Conservation (phyloP, 2,329 filamentous ascomycete genomes). For the Epichloe coenophiala region DNA sequence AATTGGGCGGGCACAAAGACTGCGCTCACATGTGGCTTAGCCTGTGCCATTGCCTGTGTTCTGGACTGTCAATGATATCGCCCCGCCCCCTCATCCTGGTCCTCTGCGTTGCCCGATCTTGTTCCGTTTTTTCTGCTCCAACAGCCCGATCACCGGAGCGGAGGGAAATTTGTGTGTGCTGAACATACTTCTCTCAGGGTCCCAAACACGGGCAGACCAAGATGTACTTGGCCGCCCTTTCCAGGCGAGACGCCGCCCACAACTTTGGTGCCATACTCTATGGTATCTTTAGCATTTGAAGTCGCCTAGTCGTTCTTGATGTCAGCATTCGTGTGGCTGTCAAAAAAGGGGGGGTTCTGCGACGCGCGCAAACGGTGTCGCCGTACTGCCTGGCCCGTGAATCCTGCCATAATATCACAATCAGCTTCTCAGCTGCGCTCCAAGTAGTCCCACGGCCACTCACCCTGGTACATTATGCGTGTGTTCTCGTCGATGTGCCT, state of each 20-base stretch:
- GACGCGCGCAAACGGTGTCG: not conserved
- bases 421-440: not conserved
- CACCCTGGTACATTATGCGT: constrained; percentile 24
- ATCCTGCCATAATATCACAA: constrained; percentile 12
- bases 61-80: not conserved
- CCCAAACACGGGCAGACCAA: constrained; percentile 22
- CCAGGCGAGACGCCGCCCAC: constrained; percentile 25
- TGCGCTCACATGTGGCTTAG: constrained; percentile 50
- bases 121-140: too few relatives aligned
- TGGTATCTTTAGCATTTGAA: constrained; percentile 23
- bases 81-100: too few relatives aligned
- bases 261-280: constrained; percentile 24
- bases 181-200: constrained; percentile 18
- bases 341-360: not conserved
- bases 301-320: constrained; percentile 17
- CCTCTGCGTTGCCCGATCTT: too few relatives aligned
- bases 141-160: too few relatives aligned
- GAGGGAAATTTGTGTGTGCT: too few relatives aligned
- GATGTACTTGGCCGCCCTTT: constrained; percentile 20
- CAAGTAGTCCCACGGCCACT: not conserved
- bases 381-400: constrained; percentile 24
- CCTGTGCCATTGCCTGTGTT: constrained; percentile 18
- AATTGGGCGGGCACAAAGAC: constrained; percentile 61
- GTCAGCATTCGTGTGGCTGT: too few relatives aligned
- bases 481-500: constrained; percentile 13